These are phyloP conservation scores for Rhodotorula taiwanensis DNA, from an alignment of 768 basidiomycete genomes.

Conservation along the genomic window DNA sequence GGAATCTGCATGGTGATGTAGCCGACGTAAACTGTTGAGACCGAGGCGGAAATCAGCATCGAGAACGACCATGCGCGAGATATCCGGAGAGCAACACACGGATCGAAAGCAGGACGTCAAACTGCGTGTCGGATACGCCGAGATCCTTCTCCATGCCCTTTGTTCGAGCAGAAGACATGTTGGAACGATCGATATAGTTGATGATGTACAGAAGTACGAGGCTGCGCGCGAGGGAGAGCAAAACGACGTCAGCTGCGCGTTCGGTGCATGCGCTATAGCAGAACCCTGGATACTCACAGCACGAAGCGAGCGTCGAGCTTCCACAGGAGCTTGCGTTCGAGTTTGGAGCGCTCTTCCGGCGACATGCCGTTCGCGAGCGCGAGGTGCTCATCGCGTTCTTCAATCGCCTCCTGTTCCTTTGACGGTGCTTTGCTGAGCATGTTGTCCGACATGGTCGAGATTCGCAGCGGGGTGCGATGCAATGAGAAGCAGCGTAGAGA, in stretches of 20 bases:
- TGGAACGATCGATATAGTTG: conserved; percentile 33
- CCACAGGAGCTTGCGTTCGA: conserved; percentile 43
- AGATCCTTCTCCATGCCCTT: conserved; percentile 43
- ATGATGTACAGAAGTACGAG: conserved; percentile 25
- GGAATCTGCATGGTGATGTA: conserved; percentile 16
- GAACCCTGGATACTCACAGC: conserved; percentile 17
- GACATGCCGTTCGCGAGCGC: neutral
- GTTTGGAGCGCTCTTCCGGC: conserved; percentile 17
- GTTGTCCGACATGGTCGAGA: neutral
- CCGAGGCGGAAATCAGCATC: no score
- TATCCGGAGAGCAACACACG: conserved; percentile 10
- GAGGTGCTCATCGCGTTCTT: conserved; percentile 7
- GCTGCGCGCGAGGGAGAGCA: neutral
- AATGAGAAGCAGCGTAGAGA: no score
- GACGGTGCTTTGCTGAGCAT: neutral
- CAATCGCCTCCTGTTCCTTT: conserved; percentile 24
- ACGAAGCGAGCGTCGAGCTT: conserved; percentile 45
- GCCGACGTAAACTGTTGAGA: conserved; percentile 40
- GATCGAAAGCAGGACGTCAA: conserved; percentile 27
- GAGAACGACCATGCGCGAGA: no score
- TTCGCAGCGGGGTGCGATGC: no score
- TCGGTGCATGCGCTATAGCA: no score
- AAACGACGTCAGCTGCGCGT: neutral
- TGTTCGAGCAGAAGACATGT: conserved; percentile 38
- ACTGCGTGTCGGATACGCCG: conserved; percentile 38